Conservation (phyloP, 2,329 filamentous ascomycete genomes). For the Thielaviopsis ethacetica region DNA sequence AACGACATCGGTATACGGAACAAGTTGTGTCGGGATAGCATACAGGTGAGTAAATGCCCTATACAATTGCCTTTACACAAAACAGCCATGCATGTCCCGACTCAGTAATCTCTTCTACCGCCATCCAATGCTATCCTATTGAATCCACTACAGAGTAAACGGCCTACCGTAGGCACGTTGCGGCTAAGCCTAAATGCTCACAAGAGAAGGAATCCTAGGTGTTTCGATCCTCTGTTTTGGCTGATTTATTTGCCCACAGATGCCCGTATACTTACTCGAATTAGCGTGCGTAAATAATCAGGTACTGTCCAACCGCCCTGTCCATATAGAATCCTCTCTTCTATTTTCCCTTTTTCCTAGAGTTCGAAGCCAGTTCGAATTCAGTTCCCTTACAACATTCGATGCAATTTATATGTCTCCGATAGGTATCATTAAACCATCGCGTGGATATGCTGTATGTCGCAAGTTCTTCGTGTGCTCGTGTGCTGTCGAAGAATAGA, state of each 20-base stretch:
- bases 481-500: neutral
- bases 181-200: too few species aligned
- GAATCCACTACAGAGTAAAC: neutral
- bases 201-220: too few species aligned
- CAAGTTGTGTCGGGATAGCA: too few species aligned
- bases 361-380: too few species aligned
- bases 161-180: too few species aligned
- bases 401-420: too few species aligned
- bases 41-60: neutral
- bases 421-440: neutral
- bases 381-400: too few species aligned
- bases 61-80: neutral
- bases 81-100: neutral
- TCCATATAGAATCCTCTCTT: neutral
- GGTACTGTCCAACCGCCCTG: neutral
- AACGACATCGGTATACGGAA: neutral
- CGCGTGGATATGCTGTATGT: too few species aligned
- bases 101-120: neutral
- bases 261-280: too few species aligned
- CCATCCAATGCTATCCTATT: too few species aligned
- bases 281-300: neutral
- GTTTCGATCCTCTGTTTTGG: too few species aligned
- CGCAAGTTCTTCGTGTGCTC: neutral
- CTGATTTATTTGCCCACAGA: too few species aligned
- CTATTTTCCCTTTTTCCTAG: neutral